Evolutionary conservation across 352 stramenopile genomes (phyloP).

Genomic region (Globisporangium cylindrosporum): DNA sequence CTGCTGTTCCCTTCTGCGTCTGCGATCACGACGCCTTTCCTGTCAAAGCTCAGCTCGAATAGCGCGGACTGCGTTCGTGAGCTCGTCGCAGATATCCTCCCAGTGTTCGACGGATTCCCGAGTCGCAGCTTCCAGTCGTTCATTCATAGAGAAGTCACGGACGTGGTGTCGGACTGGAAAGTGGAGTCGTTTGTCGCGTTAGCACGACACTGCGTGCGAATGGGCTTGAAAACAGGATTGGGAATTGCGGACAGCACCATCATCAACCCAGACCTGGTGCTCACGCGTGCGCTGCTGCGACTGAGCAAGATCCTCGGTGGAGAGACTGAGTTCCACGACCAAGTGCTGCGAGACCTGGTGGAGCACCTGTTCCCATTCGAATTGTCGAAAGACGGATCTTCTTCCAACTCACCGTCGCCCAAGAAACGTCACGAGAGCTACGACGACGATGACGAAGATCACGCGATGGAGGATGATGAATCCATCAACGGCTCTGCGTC

Average conservation of each 20-base stretch:
- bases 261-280: conserved; percentile 35
- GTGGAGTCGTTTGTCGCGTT: conserved; percentile 68
- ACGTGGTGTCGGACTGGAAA: conserved; percentile 57
- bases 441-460: conserved; percentile 28
- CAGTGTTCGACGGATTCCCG: conserved; percentile 61
- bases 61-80: conserved; percentile 47
- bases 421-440: conserved; percentile 22
- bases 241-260: conserved; percentile 11
- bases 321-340: conserved; percentile 43
- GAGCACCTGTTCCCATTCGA: conserved; percentile 56
- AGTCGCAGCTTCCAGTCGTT: conserved; percentile 58
- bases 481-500: conserved; percentile 15
- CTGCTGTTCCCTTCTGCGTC: conserved; percentile 56
- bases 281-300: conserved; percentile 51
- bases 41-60: conserved; percentile 30
- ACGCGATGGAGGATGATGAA: conserved; percentile 30
- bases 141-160: conserved; percentile 56
- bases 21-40: conserved; percentile 47
- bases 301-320: conserved; percentile 58
- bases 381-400: conserved; percentile 19
- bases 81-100: conserved; percentile 51
- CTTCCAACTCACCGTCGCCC: conserved; percentile 25
- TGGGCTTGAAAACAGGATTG: conserved; percentile 24
- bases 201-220: conserved; percentile 57
- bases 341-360: conserved; percentile 58